Conservation (phyloP, 768 basidiomycete species). For the Trametes sanguinea region DNA sequence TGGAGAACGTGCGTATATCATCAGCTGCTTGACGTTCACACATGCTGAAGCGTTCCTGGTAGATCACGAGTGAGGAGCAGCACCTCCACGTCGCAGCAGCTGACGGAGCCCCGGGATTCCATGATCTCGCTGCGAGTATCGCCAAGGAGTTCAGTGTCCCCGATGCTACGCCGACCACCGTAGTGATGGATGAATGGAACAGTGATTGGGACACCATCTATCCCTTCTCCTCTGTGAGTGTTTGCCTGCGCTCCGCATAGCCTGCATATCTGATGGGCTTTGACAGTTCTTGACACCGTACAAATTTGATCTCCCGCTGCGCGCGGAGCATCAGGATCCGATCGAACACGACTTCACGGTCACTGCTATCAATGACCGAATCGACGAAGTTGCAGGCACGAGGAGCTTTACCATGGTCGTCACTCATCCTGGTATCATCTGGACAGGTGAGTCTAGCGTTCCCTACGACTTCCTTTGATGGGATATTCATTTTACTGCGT, state of each 20-base stretch:
- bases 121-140: constrained; percentile 60
- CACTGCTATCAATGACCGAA: constrained; percentile 54
- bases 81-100: constrained; percentile 80
- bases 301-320: constrained; percentile 65
- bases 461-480: not conserved
- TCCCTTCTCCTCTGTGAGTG: constrained; percentile 71
- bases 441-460: constrained; percentile 60
- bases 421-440: constrained; percentile 79
- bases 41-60: constrained; percentile 9
- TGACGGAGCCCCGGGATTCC: constrained; percentile 80
- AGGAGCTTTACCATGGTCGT: constrained; percentile 70
- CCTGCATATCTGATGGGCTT: not conserved
- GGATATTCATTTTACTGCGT: not conserved
- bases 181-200: constrained; percentile 75
- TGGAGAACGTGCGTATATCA: constrained; percentile 73
- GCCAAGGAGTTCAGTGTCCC: constrained; percentile 57
- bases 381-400: constrained; percentile 59
- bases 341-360: constrained; percentile 49
- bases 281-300: constrained; percentile 81
- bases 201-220: constrained; percentile 88
- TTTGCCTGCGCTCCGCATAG: not conserved
- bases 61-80: constrained; percentile 74
- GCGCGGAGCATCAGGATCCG: constrained; percentile 34
- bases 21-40: not conserved
- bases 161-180: constrained; percentile 42